A percentile compares a stretch with the other conserved stretches of the same genome.
Evolutionary conservation across 1,284 basidiomycete genomes (phyloP).

Genomic region (Chiua sp.): DNA sequence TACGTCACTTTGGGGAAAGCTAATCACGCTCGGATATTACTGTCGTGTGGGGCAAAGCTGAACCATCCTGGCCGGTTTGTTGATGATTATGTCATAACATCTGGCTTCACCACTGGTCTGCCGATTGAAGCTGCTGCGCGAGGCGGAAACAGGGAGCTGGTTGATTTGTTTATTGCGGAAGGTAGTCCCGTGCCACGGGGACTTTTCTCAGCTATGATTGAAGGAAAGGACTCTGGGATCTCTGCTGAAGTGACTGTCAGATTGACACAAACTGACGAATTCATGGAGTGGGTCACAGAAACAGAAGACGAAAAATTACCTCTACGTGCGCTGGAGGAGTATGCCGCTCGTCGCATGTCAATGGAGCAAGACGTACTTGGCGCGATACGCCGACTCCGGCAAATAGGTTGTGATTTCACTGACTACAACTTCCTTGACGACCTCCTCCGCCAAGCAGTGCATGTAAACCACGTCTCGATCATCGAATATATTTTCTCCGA

Average conservation of each 20-base stretch:
- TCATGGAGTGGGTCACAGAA: conserved; percentile 13
- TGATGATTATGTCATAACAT: no score
- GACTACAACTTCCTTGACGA: not conserved
- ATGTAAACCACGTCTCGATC: conserved; percentile 1
- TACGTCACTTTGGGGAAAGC: conserved; percentile 2
- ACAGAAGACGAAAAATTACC: not conserved
- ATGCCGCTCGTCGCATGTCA: not conserved
- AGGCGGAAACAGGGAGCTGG: not conserved
- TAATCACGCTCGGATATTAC: conserved; percentile 7
- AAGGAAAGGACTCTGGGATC: accelerated
- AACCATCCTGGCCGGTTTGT: not conserved
- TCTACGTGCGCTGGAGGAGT: not conserved
- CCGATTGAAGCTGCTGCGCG: conserved; percentile 11
- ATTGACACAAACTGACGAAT: conserved; percentile 15
- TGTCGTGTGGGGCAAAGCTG: not conserved
- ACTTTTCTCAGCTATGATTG: not conserved
- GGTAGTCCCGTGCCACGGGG: conserved; percentile 13
- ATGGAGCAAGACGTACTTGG: not conserved
- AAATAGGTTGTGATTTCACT: conserved; percentile 6
- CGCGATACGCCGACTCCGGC: conserved; percentile 6
- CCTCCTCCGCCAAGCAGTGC: not conserved
- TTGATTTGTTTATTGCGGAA: conserved; percentile 8
- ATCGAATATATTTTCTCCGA: not conserved
- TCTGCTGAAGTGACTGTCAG: not conserved
- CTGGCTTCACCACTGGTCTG: not conserved